phyloP scores from a whole-genome alignment of 192 early-diverging fungal genomes.

The Backusella morwellensis region DNA sequence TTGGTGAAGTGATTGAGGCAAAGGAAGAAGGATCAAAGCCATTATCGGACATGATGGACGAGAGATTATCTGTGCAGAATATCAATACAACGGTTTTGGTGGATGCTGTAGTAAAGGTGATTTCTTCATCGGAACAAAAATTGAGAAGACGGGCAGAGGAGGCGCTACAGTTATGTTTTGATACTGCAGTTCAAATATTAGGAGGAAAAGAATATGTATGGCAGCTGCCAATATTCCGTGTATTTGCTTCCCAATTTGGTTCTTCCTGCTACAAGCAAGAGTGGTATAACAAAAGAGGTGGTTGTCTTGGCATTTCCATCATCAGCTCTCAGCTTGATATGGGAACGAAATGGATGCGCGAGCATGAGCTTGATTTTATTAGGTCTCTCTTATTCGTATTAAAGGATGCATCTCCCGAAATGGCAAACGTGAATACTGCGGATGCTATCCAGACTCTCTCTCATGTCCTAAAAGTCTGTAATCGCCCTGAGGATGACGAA shows the following conservation, averaged over 20 bases:
- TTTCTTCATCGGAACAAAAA: conserved; percentile 64
- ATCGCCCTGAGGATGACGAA: conserved; percentile 53
- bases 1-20: conserved; percentile 63
- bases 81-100: conserved; percentile 71
- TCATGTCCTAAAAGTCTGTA: conserved; percentile 73
- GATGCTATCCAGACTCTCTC: conserved; percentile 70
- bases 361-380: conserved; percentile 92
- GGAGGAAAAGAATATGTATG: conserved; percentile 60
- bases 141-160: conserved; percentile 64
- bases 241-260: conserved; percentile 81
- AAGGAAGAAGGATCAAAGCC: conserved; percentile 46
- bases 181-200: conserved; percentile 51
- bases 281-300: conserved; percentile 85
- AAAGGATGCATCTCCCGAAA: conserved; percentile 84
- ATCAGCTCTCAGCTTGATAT: conserved; percentile 80
- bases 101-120: conserved; percentile 74
- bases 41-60: conserved; percentile 47
- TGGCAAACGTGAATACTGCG: conserved; percentile 70
- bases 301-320: conserved; percentile 85
- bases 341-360: conserved; percentile 89
- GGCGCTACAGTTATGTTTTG: conserved; percentile 63
- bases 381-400: conserved; percentile 91
- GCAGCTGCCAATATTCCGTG: conserved; percentile 71
- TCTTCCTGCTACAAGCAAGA: conserved; percentile 91
- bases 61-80: conserved; percentile 44